Percentiles rank a stretch among this genome's conserved stretches.
Evolutionary conservation across 257 asterid genomes (phyloP).

Genomic region (Solanum neorickii): DNA sequence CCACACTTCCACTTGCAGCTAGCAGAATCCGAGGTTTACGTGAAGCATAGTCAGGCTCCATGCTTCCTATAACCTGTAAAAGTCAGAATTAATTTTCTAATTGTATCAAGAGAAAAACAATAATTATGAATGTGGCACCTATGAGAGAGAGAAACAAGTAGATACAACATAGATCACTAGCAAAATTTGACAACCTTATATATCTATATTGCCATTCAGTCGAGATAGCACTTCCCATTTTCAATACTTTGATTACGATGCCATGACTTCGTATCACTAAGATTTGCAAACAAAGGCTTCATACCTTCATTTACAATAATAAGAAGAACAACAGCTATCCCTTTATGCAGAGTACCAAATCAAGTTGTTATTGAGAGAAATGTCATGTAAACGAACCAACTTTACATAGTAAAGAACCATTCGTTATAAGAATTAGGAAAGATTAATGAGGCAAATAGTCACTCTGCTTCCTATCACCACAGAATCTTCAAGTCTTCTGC

Average conservation of each 20-base stretch:
- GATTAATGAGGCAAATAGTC: not conserved
- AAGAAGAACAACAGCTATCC: not conserved
- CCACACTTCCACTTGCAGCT: constrained; percentile 92
- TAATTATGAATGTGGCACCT: not conserved
- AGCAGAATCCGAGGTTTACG: constrained; percentile 71
- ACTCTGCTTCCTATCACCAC: not conserved
- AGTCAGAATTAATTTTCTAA: not conserved
- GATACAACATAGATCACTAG: not conserved
- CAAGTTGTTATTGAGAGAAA: not conserved
- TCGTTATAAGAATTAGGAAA: not conserved
- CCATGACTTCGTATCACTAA: not conserved
- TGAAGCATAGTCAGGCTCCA: constrained; percentile 14
- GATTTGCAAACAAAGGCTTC: not conserved
- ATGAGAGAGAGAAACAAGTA: not conserved
- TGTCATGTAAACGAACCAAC: not conserved
- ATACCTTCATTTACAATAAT: not conserved
- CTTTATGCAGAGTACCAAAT: not conserved
- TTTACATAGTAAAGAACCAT: not conserved
- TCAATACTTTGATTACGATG: not conserved
- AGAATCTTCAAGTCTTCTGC: not conserved
- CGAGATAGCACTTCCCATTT: not conserved
- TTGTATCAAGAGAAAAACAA: not conserved
- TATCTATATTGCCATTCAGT: not conserved
- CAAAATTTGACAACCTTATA: not conserved
- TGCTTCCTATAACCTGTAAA: constrained; percentile 36